These are phyloP conservation scores for Phanerodontia chrysosporium DNA, from an alignment of 768 basidiomycete genomes.

Conservation along the genomic window DNA sequence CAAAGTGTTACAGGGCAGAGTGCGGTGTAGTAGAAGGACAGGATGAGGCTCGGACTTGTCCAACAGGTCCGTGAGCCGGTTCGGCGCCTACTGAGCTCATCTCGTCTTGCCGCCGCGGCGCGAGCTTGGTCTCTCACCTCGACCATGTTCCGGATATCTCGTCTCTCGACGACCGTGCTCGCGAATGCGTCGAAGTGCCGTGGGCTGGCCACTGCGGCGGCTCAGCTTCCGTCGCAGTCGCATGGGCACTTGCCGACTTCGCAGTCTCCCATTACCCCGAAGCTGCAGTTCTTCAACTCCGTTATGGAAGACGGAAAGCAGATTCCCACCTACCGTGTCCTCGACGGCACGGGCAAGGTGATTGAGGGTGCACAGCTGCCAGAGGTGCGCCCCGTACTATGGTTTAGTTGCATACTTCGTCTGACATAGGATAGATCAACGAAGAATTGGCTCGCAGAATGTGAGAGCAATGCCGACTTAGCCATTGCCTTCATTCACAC, in stretches of 20 bases:
- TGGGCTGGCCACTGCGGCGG: constrained; percentile 5
- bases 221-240: constrained; percentile 17
- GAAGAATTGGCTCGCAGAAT: constrained; percentile 61
- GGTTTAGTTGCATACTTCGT: neutral
- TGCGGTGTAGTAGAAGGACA: neutral
- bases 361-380: constrained; percentile 73
- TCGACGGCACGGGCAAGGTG: constrained; percentile 75
- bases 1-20: neutral
- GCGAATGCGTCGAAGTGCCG: neutral
- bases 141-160: constrained; percentile 20
- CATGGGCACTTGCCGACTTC: constrained; percentile 39
- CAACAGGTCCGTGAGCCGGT: neutral
- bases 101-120: neutral
- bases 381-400: constrained; percentile 44
- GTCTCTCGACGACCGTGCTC: constrained; percentile 1
- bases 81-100: neutral
- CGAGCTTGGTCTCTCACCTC: constrained; percentile 2
- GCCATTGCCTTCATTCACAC: neutral
- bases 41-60: neutral
- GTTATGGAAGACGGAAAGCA: constrained; percentile 54
- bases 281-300: constrained; percentile 77
- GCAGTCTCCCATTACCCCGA: constrained; percentile 60
- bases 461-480: constrained; percentile 27
- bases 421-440: constrained; percentile 37
- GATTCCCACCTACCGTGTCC: constrained; percentile 83